Evolutionary conservation across 2,329 filamentous ascomycete species (phyloP), one percentile per base, ranked within the genome.

Genomic region (Hymenoscyphus scutula): DNA sequence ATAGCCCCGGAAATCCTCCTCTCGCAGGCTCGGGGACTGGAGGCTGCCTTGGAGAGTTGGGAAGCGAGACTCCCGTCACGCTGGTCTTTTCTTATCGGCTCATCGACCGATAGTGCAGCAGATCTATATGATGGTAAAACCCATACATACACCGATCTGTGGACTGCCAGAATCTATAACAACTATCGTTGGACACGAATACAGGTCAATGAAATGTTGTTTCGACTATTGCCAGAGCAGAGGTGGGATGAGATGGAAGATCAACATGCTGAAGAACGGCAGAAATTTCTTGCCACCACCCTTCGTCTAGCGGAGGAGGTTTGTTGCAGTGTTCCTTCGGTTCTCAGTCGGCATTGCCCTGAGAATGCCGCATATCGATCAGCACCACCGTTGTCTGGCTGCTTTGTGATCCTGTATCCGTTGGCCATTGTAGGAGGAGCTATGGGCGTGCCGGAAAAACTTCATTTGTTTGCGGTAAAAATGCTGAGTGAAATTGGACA

Each of bases 161-260:
- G 71, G 71, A 62, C 58, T n/a, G 64, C 65, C 7, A 64, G 68
- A 60, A 63, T 70, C 25, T 69, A 64, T 48, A 69, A 68, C 30
- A 54, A 70, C 32, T 70, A 69, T 58, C 65, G 69, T 30, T 70
- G 66, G 67, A 53, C 56, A 17, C 55, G 70, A 5, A 70, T 72
- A 25, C 57, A 68, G 4, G 45, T 72, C 29, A 71, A 71, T 34
- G 64, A 71, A 48, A 37, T 68, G 5, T 51, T 71, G 2, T 38
- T 67, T 38, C 45, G 23, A 15, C 19, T 51, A 5, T 51, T 51
- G 19, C 11, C 19, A 25, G 45, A 51, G 13, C 25, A 51, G 45
- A 25, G 13, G 45, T 25, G 19, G 45, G 62, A 56, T 25, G 37
- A 56, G 41, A 57, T 58, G n/a, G 56, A 34, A 13, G 23, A 48